A percentile compares a stretch with the other conserved stretches of the same genome.
These are phyloP conservation scores for Kwoniella heveanensis DNA, from an alignment of 768 basidiomycete genomes.

Conservation along the genomic window DNA sequence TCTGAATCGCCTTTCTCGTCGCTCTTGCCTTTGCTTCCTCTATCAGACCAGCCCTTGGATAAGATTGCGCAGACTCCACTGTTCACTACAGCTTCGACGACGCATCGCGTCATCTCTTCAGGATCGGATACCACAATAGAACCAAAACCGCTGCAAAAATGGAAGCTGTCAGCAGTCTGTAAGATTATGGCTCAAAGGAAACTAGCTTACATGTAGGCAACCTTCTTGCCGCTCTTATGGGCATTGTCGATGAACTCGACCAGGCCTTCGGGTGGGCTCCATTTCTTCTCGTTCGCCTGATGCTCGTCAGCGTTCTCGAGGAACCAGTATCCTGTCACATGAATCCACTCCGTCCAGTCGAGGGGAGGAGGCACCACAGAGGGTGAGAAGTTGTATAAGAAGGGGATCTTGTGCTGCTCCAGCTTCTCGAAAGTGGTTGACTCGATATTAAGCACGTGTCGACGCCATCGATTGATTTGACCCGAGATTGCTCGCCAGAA, in stretches of 20 bases:
- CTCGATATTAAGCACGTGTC: conserved; percentile 71
- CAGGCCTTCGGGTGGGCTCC: conserved; percentile 80
- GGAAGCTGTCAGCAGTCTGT: background rate
- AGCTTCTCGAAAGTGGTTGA: conserved; percentile 89
- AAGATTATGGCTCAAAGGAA: too few species aligned
- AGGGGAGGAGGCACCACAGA: conserved; percentile 85
- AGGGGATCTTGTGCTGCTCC: conserved; percentile 96
- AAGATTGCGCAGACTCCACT: conserved; percentile 90
- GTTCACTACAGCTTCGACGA: conserved; percentile 81
- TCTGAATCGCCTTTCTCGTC: conserved; percentile 54
- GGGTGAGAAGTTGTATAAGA: conserved; percentile 96
- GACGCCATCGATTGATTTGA: conserved; percentile 92
- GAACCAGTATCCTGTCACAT: conserved; percentile 86
- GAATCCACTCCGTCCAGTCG: conserved; percentile 99
- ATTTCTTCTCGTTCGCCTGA: conserved; percentile 65
- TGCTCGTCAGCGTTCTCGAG: conserved; percentile 88
- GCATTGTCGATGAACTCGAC: conserved; percentile 80
- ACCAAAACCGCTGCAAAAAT: conserved; percentile 68
- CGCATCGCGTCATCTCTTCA: conserved; percentile 82
- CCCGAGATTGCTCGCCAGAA: conserved; percentile 95
- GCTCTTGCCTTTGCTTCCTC: conserved; percentile 60
- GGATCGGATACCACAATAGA: conserved; percentile 97
- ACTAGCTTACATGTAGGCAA: conserved; percentile 74
- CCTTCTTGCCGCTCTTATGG: conserved; percentile 73
- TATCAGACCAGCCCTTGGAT: conserved; percentile 97